Evolutionary conservation across 768 basidiomycete species (phyloP).

Genomic region (Suillus paluster): DNA sequence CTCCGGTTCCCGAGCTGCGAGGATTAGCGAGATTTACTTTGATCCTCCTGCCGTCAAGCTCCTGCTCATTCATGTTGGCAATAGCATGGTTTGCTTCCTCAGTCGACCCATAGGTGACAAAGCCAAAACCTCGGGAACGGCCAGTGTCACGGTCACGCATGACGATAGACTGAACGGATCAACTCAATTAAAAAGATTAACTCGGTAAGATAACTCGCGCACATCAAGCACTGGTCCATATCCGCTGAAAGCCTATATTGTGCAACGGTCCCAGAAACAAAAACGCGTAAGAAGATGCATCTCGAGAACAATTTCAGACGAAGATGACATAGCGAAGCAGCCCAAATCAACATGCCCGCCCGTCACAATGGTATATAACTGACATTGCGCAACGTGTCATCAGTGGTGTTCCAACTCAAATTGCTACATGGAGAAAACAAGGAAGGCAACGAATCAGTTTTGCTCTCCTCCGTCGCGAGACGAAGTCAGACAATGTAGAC

Average conservation of each 20-base stretch:
- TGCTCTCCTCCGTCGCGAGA: slow-evolving; percentile 46
- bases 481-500: slow-evolving; percentile 64
- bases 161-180: slow-evolving; percentile 78
- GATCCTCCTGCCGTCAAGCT: slow-evolving; percentile 91
- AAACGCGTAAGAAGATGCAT: slow-evolving; percentile 34
- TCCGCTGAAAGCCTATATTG: slow-evolving; percentile 74
- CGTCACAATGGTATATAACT: slow-evolving; percentile 36
- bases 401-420: slow-evolving; percentile 95
- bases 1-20: slow-evolving; percentile 57
- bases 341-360: slow-evolving; percentile 28
- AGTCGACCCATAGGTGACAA: slow-evolving; percentile 73
- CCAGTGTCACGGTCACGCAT: slow-evolving; percentile 99
- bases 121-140: slow-evolving; percentile 96
- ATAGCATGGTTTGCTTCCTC: slow-evolving; percentile 84
- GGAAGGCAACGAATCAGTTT: slow-evolving; percentile 58
- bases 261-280: slow-evolving; percentile 21
- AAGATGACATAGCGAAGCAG: slow-evolving; percentile 52
- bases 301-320: slow-evolving; percentile 37
- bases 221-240: slow-evolving; percentile 92
- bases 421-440: slow-evolving; percentile 69
- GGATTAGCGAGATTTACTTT: slow-evolving; percentile 87
- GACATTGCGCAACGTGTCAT: slow-evolving; percentile 88
- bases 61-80: slow-evolving; percentile 77
- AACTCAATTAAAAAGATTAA: slow-evolving; percentile 32
- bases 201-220: slow-evolving; percentile 52